phyloP scores from a whole-genome alignment of 2,329 filamentous ascomycete genomes.

The Didymella arachidicola region DNA sequence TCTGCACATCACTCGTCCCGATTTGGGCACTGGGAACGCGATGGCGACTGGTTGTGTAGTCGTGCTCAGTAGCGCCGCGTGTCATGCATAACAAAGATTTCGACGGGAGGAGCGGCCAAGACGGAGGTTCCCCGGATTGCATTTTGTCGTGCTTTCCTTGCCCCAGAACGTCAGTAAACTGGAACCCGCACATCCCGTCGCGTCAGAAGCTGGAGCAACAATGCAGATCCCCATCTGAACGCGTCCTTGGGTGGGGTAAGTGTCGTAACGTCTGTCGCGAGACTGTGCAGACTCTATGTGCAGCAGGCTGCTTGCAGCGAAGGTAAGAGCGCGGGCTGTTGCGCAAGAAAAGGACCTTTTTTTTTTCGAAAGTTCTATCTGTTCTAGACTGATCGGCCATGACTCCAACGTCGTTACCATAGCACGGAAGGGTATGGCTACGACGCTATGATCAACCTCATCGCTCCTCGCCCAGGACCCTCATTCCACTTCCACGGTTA shows the following conservation, averaged over 20 bases:
- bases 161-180: slow-evolving; percentile 15
- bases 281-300: background rate
- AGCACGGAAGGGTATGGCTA: background rate
- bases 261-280: background rate
- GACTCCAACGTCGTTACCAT: slow-evolving; percentile 9
- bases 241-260: slow-evolving; percentile 1
- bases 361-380: background rate
- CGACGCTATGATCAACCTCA: slow-evolving; percentile 12
- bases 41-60: slow-evolving; percentile 4
- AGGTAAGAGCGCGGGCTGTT: background rate
- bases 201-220: slow-evolving; percentile 13
- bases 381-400: slow-evolving; percentile 12
- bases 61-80: slow-evolving; percentile 10
- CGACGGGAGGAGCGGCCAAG: slow-evolving; percentile 17
- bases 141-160: slow-evolving; percentile 4
- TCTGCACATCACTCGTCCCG: slow-evolving; percentile 3
- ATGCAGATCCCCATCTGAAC: slow-evolving; percentile 13
- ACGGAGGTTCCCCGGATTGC: slow-evolving; percentile 5
- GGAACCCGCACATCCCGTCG: slow-evolving; percentile 4
- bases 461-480: slow-evolving; percentile 2
- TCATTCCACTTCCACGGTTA: slow-evolving; percentile 4
- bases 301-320: background rate
- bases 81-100: slow-evolving; percentile 11
- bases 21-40: slow-evolving; percentile 16
- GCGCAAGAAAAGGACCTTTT: background rate